Evolutionary conservation across 192 early-diverging fungal genomes (phyloP).

Genomic region (Coemansia umbellata): DNA sequence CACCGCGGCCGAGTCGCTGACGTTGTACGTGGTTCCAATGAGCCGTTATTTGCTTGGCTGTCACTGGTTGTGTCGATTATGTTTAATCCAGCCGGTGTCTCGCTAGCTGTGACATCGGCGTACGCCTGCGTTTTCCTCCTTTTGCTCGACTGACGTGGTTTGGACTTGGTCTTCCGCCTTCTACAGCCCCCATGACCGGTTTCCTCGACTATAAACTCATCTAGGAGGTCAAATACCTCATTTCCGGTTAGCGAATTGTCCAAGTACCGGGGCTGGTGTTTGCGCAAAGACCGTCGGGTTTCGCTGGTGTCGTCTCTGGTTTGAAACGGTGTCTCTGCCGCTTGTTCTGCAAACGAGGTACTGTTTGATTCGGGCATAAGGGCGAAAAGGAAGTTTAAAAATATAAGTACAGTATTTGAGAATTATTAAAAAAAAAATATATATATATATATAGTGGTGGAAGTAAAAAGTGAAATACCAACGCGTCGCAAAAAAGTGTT

Average conservation of each 20-base stretch:
- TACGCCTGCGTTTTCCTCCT: conserved; percentile 6
- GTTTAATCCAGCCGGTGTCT: background rate
- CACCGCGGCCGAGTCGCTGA: conserved; percentile 62
- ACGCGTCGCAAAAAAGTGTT: conserved; percentile 35
- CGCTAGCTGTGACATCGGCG: background rate
- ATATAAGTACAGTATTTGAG: background rate
- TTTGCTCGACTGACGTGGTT: conserved; percentile 8
- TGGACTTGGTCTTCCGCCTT: conserved; percentile 9
- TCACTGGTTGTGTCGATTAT: background rate
- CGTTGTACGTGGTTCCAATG: background rate
- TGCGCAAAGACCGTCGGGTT: conserved; percentile 28
- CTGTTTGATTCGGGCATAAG: conserved; percentile 16
- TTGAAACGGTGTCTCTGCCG: background rate
- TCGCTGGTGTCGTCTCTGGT: background rate
- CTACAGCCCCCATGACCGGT: background rate
- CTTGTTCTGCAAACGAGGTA: background rate
- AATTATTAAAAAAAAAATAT: background rate
- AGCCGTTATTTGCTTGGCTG: background rate
- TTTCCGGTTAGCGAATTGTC: conserved; percentile 39
- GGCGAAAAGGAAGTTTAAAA: too few relatives aligned
- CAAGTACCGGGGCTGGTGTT: conserved; percentile 29
- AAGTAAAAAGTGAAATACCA: conserved; percentile 33
- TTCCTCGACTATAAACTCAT: conserved; percentile 34
- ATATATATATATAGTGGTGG: conserved; percentile 2
- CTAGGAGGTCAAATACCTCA: conserved; percentile 44